Evolutionary conservation across 2,329 filamentous ascomycete species (phyloP), one percentile per base, ranked within the genome.

Genomic region (Neopestalotiopsis clavispora): DNA sequence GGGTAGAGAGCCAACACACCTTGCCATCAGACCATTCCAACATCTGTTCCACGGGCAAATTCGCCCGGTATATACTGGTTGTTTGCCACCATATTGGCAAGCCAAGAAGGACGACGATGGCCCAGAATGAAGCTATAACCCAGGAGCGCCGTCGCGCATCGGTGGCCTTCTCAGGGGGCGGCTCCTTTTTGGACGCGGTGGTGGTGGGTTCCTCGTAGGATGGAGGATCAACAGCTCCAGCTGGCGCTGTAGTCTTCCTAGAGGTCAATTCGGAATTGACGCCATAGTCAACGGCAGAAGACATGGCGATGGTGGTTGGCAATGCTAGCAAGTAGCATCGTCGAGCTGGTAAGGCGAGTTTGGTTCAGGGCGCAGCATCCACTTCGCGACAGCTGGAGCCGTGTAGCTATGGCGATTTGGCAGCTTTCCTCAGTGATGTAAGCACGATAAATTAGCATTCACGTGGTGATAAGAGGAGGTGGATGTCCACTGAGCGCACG

Each of bases 31-130:
- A 93, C 95, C 96, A 98, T 71, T 92, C 88, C 73, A 92, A 88
- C 96, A 99, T 99, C 67, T 91, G 88, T 77, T 92, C 87, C 73
- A 98, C 80, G 4, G 96, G 96, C 74, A 99, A 83, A 59, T 90
- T 87, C 13, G 95, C 95, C 67, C 96, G 89, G 80, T 97, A 95
- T 67, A 98, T 97, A 0, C 93, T 92, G 4, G 96, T 99, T 0
- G 96, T 98, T 79, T 90, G 91, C 90, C 94, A 97, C 96, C 96
- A 99, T 87, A 97, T 91, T 68, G 96, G 96, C 72, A 99, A 80
- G 2, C 96, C 96, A 5, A 99, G 82, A 38, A 92, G 87, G 6
- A 97, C 78, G 6, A 97, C 93, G 49, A 98, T 90, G 4, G 90
- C 84, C 96, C 96, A 99, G 80, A 98, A 98, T 9, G 95, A 95